phyloP scores from a whole-genome alignment of 2,329 filamentous ascomycete genomes.

The Fusarium sp. region DNA sequence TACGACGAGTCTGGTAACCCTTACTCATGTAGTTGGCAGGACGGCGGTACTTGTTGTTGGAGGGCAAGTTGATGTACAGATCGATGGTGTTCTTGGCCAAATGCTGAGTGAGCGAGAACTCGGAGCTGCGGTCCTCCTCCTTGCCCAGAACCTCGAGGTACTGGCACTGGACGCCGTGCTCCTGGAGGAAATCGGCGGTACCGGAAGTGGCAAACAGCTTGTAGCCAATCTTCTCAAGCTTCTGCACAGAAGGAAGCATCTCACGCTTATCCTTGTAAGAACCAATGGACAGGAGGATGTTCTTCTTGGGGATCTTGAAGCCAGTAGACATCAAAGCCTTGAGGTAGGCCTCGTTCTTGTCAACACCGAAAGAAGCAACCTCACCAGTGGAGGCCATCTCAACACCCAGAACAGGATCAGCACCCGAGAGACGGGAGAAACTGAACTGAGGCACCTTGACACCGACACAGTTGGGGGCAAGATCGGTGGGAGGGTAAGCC shows the following conservation, averaged over 20 bases:
- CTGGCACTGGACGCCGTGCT: slow-evolving; percentile 91
- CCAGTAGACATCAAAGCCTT: slow-evolving; percentile 96
- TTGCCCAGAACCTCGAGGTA: slow-evolving; percentile 89
- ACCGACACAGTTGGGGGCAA: slow-evolving; percentile 86
- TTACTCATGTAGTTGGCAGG: slow-evolving; percentile 99
- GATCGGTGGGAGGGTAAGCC: slow-evolving; percentile 82
- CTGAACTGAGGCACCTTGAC: slow-evolving; percentile 99
- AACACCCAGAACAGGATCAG: slow-evolving; percentile 95
- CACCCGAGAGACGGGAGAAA: slow-evolving; percentile 95
- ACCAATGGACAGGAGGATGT: slow-evolving; percentile 94
- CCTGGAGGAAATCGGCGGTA: slow-evolving; percentile 95
- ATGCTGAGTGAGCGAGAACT: slow-evolving; percentile 97
- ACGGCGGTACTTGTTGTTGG: slow-evolving; percentile 95
- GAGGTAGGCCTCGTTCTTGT: slow-evolving; percentile 98
- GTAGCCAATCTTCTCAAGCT: slow-evolving; percentile 90
- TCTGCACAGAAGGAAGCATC: slow-evolving; percentile 92
- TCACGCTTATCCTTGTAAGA: slow-evolving; percentile 98
- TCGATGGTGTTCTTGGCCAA: slow-evolving; percentile 98
- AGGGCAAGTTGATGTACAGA: slow-evolving; percentile 99
- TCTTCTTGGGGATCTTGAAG: slow-evolving; percentile 95
- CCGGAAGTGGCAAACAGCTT: slow-evolving; percentile 96
- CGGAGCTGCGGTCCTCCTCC: slow-evolving; percentile 87
- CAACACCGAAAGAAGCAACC: slow-evolving; percentile 93
- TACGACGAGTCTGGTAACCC: slow-evolving; percentile 94
- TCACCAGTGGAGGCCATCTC: slow-evolving; percentile 99